These are phyloP conservation scores for Xylaria sp. DNA, from an alignment of 2,329 filamentous ascomycete species.

Conservation along the genomic window DNA sequence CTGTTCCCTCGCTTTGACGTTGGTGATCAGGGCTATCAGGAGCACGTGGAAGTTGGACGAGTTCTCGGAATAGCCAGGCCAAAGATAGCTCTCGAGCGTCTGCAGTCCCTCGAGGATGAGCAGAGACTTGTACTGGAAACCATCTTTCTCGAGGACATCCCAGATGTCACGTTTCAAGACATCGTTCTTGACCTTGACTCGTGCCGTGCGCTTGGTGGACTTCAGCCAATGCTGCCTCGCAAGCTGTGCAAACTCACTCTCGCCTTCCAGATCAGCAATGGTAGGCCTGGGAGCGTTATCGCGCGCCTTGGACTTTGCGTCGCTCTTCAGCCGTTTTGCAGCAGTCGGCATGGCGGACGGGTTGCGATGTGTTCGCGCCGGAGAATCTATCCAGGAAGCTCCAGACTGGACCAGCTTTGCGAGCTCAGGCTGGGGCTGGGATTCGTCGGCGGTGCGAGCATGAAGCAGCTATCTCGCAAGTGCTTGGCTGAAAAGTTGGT, in stretches of 20 bases:
- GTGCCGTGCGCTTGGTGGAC: conserved; percentile 59
- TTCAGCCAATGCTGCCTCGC: conserved; percentile 87
- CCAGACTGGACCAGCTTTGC: not conserved
- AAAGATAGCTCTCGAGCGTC: conserved; percentile 89
- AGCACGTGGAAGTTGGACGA: conserved; percentile 91
- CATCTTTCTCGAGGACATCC: conserved; percentile 81
- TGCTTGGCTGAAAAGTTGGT: not conserved
- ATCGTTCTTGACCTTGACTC: conserved; percentile 77
- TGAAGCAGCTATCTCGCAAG: conserved; percentile 6
- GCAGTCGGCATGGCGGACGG: conserved; percentile 55
- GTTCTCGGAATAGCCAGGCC: conserved; percentile 89
- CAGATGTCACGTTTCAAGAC: conserved; percentile 87
- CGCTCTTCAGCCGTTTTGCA: conserved; percentile 61
- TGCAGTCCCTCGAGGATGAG: conserved; percentile 87
- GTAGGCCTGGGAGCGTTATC: conserved; percentile 58
- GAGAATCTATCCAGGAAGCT: conserved; percentile 16
- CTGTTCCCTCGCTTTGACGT: conserved; percentile 85
- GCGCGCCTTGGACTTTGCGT: conserved; percentile 47
- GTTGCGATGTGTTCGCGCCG: conserved; percentile 17
- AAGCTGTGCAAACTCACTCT: conserved; percentile 73
- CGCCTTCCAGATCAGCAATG: conserved; percentile 70
- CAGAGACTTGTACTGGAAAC: conserved; percentile 76
- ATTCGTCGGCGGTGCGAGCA: conserved; percentile 7
- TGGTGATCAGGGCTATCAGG: conserved; percentile 81
- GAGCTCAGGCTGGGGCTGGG: not conserved